Conservation (phyloP, 2,329 filamentous ascomycete genomes). For the Rhexocercosporidium sp. region DNA sequence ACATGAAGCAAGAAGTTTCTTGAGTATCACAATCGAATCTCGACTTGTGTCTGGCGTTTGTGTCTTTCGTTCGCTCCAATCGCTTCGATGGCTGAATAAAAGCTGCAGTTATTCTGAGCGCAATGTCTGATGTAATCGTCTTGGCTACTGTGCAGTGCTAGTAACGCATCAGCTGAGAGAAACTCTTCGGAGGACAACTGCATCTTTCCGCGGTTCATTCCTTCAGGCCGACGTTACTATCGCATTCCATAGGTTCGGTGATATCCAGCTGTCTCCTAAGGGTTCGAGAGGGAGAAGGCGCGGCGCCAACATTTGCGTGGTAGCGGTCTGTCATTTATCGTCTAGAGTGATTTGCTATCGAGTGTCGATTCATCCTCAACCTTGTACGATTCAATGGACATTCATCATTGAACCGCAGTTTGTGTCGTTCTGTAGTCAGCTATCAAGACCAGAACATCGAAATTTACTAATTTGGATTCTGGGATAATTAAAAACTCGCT, state of each 20-base stretch:
- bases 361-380: too few relatives aligned
- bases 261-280: neutral
- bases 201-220: neutral
- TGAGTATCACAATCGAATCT: neutral
- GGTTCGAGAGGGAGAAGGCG: neutral
- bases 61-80: neutral
- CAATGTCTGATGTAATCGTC: neutral
- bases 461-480: too few relatives aligned
- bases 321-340: neutral
- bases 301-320: neutral
- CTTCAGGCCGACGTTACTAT: neutral
- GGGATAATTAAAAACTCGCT: too few relatives aligned
- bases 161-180: neutral
- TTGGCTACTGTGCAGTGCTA: neutral
- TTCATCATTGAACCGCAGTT: too few relatives aligned
- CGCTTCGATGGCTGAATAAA: neutral
- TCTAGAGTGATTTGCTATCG: neutral
- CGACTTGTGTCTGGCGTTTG: neutral
- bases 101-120: neutral
- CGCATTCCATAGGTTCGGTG: neutral
- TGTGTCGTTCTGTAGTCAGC: too few relatives aligned
- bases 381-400: too few relatives aligned
- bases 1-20: constrained; percentile 14
- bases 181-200: neutral
- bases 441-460: too few relatives aligned